These are phyloP conservation scores for Penicillium dipodomyicola DNA, from an alignment of 495 filamentous ascomycete genomes.

Conservation along the genomic window DNA sequence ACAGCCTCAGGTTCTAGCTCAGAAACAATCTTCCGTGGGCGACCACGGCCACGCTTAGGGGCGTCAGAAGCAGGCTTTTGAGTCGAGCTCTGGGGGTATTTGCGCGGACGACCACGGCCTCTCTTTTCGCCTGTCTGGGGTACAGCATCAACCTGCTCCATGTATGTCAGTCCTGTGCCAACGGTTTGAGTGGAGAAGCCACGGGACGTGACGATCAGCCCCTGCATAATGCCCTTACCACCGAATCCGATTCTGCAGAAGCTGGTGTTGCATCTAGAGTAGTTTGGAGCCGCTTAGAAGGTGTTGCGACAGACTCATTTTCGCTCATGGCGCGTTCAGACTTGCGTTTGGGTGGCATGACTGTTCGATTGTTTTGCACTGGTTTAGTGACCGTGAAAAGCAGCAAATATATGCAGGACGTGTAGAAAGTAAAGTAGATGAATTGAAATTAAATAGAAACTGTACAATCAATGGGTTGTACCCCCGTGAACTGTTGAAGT, in stretches of 20 bases:
- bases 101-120: slow-evolving; percentile 41
- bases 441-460: too few species aligned
- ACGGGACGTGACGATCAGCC: slow-evolving; percentile 12
- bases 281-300: slow-evolving; percentile 28
- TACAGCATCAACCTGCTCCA: slow-evolving; percentile 13
- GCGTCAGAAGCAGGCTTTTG: slow-evolving; percentile 27
- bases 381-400: background rate
- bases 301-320: slow-evolving; percentile 17
- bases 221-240: slow-evolving; percentile 18
- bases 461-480: background rate
- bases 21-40: slow-evolving; percentile 26
- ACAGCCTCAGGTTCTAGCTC: slow-evolving; percentile 12
- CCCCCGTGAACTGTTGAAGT: background rate
- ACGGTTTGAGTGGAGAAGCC: slow-evolving; percentile 10
- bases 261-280: background rate
- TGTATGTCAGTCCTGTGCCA: slow-evolving; percentile 1
- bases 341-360: slow-evolving; percentile 35
- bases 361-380: background rate
- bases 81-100: slow-evolving; percentile 27
- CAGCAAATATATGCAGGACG: slow-evolving; percentile 1
- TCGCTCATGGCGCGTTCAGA: slow-evolving; percentile 22
- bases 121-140: slow-evolving; percentile 38
- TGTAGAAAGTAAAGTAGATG: background rate
- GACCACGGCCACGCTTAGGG: slow-evolving; percentile 43
- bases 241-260: slow-evolving; percentile 4